These are phyloP conservation scores for Talaromyces stipitatus DNA, from an alignment of 495 filamentous ascomycete species.

Conservation along the genomic window DNA sequence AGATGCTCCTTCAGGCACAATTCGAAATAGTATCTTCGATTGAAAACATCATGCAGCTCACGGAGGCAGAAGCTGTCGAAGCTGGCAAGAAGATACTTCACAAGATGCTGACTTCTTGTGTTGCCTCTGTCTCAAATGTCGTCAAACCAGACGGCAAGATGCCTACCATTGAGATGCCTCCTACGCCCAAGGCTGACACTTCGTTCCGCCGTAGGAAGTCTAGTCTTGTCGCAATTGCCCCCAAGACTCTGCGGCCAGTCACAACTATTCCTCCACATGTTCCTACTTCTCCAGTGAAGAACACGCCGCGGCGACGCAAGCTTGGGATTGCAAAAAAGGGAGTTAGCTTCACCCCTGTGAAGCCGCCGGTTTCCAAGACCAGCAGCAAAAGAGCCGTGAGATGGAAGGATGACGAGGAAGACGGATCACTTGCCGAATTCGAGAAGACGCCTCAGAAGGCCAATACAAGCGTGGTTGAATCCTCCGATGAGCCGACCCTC, in stretches of 20 bases:
- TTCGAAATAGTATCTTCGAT: conserved; percentile 84
- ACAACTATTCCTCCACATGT: conserved; percentile 31
- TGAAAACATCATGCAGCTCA: conserved; percentile 70
- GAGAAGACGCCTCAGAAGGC: conserved; percentile 75
- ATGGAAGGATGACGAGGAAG: conserved; percentile 87
- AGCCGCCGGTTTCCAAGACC: conserved; percentile 48
- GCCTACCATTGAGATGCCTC: conserved; percentile 42
- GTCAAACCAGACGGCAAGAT: conserved; percentile 84
- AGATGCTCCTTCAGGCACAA: conserved; percentile 78
- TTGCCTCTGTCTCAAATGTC: conserved; percentile 64
- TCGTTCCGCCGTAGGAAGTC: conserved; percentile 66
- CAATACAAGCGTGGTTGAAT: conserved; percentile 39
- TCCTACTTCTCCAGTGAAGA: conserved; percentile 50
- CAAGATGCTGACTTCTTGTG: conserved; percentile 70
- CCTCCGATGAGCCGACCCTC: conserved; percentile 38
- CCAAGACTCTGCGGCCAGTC: conserved; percentile 19
- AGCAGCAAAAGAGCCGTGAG: conserved; percentile 65
- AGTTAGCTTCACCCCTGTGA: conserved; percentile 78
- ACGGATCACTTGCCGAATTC: conserved; percentile 80
- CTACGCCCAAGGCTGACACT: conserved; percentile 58
- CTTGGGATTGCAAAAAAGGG: conserved; percentile 62
- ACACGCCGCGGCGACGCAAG: conserved; percentile 76
- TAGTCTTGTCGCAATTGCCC: conserved; percentile 34
- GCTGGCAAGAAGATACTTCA: conserved; percentile 72
- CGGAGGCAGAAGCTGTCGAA: conserved; percentile 69